Evolutionary conservation across 2,329 filamentous ascomycete species (phyloP).

Genomic region (Epichloe sp.): DNA sequence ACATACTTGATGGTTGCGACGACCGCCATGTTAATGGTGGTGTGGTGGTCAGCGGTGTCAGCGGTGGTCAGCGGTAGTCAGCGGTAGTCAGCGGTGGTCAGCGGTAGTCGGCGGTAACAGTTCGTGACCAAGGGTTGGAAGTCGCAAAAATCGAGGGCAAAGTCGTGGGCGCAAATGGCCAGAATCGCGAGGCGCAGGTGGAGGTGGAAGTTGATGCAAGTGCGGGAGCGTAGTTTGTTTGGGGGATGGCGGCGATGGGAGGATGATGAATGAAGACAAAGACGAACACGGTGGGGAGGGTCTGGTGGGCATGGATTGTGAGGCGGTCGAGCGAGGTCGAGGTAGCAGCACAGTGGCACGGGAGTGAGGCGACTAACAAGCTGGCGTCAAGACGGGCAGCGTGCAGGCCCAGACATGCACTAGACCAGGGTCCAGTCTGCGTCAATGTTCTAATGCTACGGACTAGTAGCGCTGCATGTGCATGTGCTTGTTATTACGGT

Average conservation of each 20-base stretch:
- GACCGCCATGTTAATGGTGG: constrained; percentile 36
- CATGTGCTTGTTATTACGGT: too few species aligned
- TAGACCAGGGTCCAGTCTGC: too few species aligned
- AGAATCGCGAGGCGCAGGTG: neutral
- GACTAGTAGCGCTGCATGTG: too few species aligned
- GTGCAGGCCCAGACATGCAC: too few species aligned
- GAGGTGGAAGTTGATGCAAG: neutral
- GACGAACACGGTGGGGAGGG: constrained; percentile 1
- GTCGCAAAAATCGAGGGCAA: neutral
- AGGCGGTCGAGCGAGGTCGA: neutral
- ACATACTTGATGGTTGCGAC: constrained; percentile 53
- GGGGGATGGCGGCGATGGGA: constrained; percentile 1
- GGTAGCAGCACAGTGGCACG: neutral
- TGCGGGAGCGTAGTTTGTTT: neutral
- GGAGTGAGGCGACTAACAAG: constrained; percentile 1
- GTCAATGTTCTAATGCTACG: too few species aligned
- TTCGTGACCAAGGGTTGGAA: neutral
- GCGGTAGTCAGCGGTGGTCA: neutral
- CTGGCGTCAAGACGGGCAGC: too few species aligned
- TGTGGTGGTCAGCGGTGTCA: neutral
- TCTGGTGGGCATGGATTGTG: constrained; percentile 1
- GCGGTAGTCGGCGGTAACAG: neutral
- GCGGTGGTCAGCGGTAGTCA: neutral
- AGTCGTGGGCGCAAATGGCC: constrained; percentile 3
- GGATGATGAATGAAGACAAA: constrained; percentile 3